Base-by-base conservation (phyloP, 495 filamentous ascomycete species). In the Aspergillus olivimuriae region DNA sequence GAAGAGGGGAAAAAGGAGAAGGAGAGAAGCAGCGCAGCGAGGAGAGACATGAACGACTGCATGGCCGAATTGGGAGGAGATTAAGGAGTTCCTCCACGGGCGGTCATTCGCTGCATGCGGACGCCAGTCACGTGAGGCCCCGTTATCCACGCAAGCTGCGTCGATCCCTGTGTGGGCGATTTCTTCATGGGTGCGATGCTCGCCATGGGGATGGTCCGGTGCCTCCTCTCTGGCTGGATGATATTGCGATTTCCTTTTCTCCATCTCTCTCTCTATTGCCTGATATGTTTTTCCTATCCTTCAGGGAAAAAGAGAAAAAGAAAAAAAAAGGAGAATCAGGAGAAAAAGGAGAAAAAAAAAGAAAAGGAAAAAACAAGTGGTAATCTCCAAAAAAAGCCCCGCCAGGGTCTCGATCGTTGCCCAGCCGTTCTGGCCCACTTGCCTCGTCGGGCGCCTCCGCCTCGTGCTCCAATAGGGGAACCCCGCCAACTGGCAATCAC, bases 71-170 rank as follows among this genome's bases (percentile, higher is more conserved):
- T 19, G 11, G 30, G 32, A 31, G 39, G 43, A 49, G 28, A 44
- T 21, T 44, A 32, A 22, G 41, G 11, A 28, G 36, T 35, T 21
- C 22, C 17, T 21, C 39, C 22, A 35, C 15, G 34, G 35, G 20
- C n/a, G 12, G 17, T 20, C 17, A 20, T 43, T 31, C 38, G 31
- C 44, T 44, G 52, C 35, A 55, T 48, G 47, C 52, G 52, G 52
- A 34, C 39, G 39, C 35, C 42, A 54, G 43, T 49, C 45, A 43
- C 33, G 45, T 34, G 48, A 46, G 41, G 47, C 35, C 47, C 52
- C 53, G 53, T 56, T 47, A 57, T 53, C 54, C 54, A 53, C 54
- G 54, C 54, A 57, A 57, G 44, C 54, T 47, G 16, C 38, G 54
- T 41, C 47, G 54, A 57, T 57, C 54, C 35, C 31, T 16, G 39